phyloP scores from a whole-genome alignment of 345 rosid genomes.

The Jatropha curcas region DNA sequence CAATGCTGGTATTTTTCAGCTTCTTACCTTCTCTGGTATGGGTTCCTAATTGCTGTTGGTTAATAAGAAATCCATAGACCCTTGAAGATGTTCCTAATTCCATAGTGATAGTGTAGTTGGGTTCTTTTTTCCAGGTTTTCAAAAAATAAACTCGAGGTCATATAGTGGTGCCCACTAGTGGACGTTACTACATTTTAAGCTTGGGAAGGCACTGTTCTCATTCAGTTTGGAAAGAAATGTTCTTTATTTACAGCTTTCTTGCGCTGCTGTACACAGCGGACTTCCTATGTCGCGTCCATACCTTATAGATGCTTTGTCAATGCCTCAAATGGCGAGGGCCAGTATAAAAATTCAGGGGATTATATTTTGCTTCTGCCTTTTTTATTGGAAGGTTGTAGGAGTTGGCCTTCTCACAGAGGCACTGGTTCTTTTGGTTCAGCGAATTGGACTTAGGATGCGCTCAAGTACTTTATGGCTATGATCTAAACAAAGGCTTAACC shows the following conservation, averaged over 20 bases:
- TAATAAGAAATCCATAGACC: conserved; percentile 29
- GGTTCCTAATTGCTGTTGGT: conserved; percentile 26
- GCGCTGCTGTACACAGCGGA: conserved; percentile 18
- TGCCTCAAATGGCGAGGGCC: conserved; percentile 31
- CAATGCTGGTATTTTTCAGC: conserved; percentile 27
- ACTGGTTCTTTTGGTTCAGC: conserved; percentile 29
- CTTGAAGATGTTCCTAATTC: conserved; percentile 32
- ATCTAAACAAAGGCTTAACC: conserved; percentile 23
- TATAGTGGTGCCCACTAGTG: conserved; percentile 4
- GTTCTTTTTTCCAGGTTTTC: conserved; percentile 21
- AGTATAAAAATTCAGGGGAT: conserved; percentile 27
- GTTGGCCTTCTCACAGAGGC: conserved; percentile 31
- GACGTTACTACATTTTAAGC: conserved; percentile 21
- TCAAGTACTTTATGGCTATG: conserved; percentile 8
- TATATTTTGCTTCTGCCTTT: conserved; percentile 30
- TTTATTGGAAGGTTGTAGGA: conserved; percentile 34
- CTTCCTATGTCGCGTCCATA: conserved; percentile 42
- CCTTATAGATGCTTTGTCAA: conserved; percentile 36
- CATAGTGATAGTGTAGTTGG: conserved; percentile 25
- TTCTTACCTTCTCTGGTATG: conserved; percentile 29
- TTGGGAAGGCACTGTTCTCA: conserved; percentile 27
- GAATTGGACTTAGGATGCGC: conserved; percentile 27
- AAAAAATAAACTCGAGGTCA: conserved; percentile 22
- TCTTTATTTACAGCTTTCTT: conserved; percentile 23
- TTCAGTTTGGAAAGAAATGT: conserved; percentile 27